Evolutionary conservation across 371 early-diverging fungal genomes (phyloP).

Genomic region (Syncephalastrum monosporum): DNA sequence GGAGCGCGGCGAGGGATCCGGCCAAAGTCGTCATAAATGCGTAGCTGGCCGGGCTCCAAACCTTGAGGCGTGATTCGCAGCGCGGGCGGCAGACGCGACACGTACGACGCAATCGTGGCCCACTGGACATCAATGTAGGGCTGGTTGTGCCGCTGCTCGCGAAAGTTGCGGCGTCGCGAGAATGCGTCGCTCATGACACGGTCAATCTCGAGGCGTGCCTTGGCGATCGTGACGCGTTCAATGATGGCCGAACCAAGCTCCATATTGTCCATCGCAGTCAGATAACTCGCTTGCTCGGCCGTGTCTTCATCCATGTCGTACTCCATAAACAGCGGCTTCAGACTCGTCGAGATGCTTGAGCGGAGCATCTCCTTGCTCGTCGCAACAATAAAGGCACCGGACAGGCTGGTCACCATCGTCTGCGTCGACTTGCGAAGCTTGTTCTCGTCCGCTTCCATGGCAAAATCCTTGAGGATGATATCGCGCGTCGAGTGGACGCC

Average conservation of each 20-base stretch:
- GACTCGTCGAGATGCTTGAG: constrained; percentile 77
- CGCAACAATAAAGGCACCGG: constrained; percentile 81
- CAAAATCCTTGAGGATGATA: constrained; percentile 91
- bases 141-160: constrained; percentile 84
- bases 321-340: constrained; percentile 76
- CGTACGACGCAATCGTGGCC: constrained; percentile 71
- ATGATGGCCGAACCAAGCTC: constrained; percentile 90
- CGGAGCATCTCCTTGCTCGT: constrained; percentile 94
- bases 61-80: constrained; percentile 82
- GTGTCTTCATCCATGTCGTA: constrained; percentile 82
- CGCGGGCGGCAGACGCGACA: constrained; percentile 81
- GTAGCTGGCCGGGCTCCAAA: constrained; percentile 71
- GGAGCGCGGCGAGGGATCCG: constrained; percentile 40
- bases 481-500: constrained; percentile 90
- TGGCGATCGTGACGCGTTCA: constrained; percentile 92
- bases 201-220: constrained; percentile 86
- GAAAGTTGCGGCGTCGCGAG: constrained; percentile 75
- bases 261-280: constrained; percentile 86
- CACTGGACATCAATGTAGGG: constrained; percentile 87
- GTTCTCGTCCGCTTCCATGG: constrained; percentile 89
- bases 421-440: constrained; percentile 92
- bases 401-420: constrained; percentile 86
- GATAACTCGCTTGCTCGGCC: constrained; percentile 77
- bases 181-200: constrained; percentile 70
- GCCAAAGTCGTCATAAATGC: constrained; percentile 76